phyloP scores from a whole-genome alignment of 2,329 filamentous ascomycete genomes.

The Ceratocystis papillata region DNA sequence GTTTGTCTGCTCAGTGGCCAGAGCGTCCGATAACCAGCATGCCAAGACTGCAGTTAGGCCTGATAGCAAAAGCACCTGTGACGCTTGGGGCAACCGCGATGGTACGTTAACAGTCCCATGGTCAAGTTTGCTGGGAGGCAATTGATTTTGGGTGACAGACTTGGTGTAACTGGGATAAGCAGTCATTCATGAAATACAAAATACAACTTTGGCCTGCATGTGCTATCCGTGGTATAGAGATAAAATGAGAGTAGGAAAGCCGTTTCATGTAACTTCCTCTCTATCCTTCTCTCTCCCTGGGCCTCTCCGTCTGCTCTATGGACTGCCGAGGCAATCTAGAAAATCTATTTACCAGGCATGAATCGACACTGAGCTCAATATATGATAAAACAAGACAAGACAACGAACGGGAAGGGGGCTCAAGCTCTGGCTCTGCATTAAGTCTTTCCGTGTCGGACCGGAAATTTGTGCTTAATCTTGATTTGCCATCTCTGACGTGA shows the following conservation, averaged over 20 bases:
- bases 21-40: background rate
- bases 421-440: too few relatives aligned
- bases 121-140: background rate
- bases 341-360: too few relatives aligned
- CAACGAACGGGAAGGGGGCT: too few relatives aligned
- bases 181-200: background rate
- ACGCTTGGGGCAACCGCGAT: background rate
- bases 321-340: too few relatives aligned
- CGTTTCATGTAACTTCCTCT: too few relatives aligned
- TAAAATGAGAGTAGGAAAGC: too few relatives aligned
- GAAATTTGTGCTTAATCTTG: background rate
- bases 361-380: too few relatives aligned
- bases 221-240: background rate
- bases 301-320: too few relatives aligned
- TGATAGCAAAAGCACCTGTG: constrained; percentile 3
- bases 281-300: too few relatives aligned
- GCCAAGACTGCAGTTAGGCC: background rate
- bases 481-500: background rate
- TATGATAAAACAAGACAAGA: too few relatives aligned
- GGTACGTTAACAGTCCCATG: background rate
- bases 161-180: background rate
- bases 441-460: background rate
- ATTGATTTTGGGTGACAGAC: background rate
- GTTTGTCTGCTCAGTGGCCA: background rate
- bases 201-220: background rate